phyloP scores from a whole-genome alignment of 116 monocot species.

The Trichopus zeylanicus region DNA sequence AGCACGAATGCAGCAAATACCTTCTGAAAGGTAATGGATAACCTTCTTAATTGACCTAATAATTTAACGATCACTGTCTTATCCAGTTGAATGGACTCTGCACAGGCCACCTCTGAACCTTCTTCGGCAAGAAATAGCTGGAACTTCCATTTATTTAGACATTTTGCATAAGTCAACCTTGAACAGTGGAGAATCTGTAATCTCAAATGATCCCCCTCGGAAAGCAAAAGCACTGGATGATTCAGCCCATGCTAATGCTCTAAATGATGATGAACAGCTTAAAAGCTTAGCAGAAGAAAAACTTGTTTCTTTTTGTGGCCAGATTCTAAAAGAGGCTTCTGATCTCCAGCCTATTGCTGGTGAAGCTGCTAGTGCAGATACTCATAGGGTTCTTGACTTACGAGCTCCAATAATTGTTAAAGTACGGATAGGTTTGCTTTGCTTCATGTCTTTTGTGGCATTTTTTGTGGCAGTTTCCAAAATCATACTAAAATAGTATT shows the following conservation, averaged over 20 bases:
- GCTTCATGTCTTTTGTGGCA: not conserved
- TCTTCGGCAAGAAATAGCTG: conserved; percentile 87
- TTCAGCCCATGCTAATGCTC: conserved; percentile 4
- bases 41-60: not conserved
- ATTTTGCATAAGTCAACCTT: conserved; percentile 79
- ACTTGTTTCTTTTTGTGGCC: conserved; percentile 84
- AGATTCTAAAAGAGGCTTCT: conserved; percentile 92
- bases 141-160: conserved; percentile 91
- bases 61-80: not conserved
- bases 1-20: conserved; percentile 71
- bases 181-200: conserved; percentile 5
- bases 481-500: no score
- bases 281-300: conserved; percentile 88
- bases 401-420: conserved; percentile 92
- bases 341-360: conserved; percentile 57
- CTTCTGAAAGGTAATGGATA: conserved; percentile 58
- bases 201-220: conserved; percentile 5
- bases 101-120: conserved; percentile 90
- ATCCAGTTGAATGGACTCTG: conserved; percentile 14
- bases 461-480: not conserved
- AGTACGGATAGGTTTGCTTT: conserved; percentile 24
- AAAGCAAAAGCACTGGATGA: conserved; percentile 6
- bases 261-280: conserved; percentile 46
- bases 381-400: conserved; percentile 76
- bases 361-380: conserved; percentile 57